Evolutionary conservation across 2,329 filamentous ascomycete genomes (phyloP).

Genomic region (Thelonectria blattea): DNA sequence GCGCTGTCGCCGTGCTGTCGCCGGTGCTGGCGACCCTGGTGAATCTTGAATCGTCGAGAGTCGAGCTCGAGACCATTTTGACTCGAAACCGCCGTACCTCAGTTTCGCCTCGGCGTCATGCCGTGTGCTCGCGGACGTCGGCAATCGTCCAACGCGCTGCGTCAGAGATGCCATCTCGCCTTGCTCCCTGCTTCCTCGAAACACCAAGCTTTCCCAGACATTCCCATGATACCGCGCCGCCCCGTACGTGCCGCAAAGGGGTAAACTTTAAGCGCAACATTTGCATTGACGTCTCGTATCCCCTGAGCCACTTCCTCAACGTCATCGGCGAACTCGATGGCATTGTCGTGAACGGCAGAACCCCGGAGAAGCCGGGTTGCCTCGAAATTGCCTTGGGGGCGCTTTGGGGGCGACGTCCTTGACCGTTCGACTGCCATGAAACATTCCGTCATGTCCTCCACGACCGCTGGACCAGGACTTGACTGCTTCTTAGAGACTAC

Average conservation of each 20-base stretch:
- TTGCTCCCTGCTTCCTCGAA: slow-evolving; percentile 10
- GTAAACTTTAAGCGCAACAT: slow-evolving; percentile 18
- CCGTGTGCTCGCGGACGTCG: slow-evolving; percentile 15
- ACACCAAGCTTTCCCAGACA: slow-evolving; percentile 14
- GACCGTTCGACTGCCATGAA: background rate
- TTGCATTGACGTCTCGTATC: slow-evolving; percentile 17
- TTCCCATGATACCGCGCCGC: slow-evolving; percentile 10
- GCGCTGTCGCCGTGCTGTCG: slow-evolving; percentile 27
- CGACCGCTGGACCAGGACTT: slow-evolving; percentile 2
- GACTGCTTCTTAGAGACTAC: background rate
- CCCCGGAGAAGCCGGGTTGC: background rate
- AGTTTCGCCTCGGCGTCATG: slow-evolving; percentile 42
- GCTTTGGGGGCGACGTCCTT: too few species aligned
- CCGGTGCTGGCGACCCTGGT: background rate
- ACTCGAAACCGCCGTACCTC: slow-evolving; percentile 27
- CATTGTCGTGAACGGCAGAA: background rate
- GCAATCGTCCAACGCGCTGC: slow-evolving; percentile 2
- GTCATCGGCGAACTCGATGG: slow-evolving; percentile 6
- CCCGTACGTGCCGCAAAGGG: slow-evolving; percentile 16
- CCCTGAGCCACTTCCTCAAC: slow-evolving; percentile 13
- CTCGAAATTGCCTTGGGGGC: background rate
- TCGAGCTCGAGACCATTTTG: slow-evolving; percentile 38
- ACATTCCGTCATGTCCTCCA: background rate
- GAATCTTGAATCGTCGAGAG: slow-evolving; percentile 23
- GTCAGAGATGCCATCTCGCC: slow-evolving; percentile 17